These are phyloP conservation scores for Capsella bursapastoris DNA, from an alignment of 345 rosid species.

Conservation along the genomic window DNA sequence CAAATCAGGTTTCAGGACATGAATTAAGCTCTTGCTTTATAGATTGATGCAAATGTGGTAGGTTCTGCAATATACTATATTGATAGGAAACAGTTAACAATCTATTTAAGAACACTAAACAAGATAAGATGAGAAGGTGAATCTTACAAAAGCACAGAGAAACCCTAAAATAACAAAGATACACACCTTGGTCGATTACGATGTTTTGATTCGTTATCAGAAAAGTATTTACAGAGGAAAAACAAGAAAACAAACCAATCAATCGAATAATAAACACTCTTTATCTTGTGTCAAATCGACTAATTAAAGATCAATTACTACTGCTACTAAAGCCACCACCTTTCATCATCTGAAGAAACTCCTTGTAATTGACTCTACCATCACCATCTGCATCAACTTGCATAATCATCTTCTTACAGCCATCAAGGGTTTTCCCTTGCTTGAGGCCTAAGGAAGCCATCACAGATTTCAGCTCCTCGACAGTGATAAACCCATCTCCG, in stretches of 20 bases:
- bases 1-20: constrained; percentile 19
- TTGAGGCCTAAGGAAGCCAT: constrained; percentile 47
- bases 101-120: constrained; percentile 22
- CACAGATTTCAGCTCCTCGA: constrained; percentile 44
- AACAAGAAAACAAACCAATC: constrained; percentile 36
- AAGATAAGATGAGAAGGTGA: constrained; percentile 14
- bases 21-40: not conserved
- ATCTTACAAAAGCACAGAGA: constrained; percentile 30
- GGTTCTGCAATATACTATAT: constrained; percentile 6
- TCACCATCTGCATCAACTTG: constrained; percentile 49
- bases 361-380: constrained; percentile 45
- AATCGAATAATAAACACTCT: constrained; percentile 32
- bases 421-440: constrained; percentile 44
- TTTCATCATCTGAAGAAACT: constrained; percentile 51
- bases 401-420: constrained; percentile 47
- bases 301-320: constrained; percentile 32
- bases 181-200: constrained; percentile 12
- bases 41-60: not conserved
- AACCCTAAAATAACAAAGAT: constrained; percentile 7
- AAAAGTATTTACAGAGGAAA: constrained; percentile 34
- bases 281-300: constrained; percentile 13
- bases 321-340: constrained; percentile 40
- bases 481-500: constrained; percentile 48
- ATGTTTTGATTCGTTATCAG: constrained; percentile 28
- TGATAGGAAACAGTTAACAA: constrained; percentile 16